These are phyloP conservation scores for Musa balbisiana DNA, from an alignment of 202 grass and related monocot genomes.

Conservation along the genomic window DNA sequence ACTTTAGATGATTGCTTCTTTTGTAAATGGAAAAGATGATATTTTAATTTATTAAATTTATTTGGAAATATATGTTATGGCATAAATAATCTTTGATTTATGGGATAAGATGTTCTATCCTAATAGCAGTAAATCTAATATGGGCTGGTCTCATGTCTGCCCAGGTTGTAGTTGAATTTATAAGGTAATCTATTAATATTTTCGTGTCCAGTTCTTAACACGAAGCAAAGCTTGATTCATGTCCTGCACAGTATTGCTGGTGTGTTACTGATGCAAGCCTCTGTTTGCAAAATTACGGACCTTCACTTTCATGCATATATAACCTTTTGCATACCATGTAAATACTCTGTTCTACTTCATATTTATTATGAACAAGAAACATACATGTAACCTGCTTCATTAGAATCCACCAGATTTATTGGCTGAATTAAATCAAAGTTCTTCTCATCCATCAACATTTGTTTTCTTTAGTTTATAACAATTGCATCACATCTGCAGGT, in stretches of 20 bases:
- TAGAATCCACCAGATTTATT: not conserved
- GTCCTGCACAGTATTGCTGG: no score
- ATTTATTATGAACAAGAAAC: no score
- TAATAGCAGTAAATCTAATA: no score
- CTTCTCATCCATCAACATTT: not conserved
- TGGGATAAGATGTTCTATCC: not conserved
- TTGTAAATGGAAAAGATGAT: not conserved
- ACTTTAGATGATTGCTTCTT: not conserved
- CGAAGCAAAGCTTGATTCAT: no score
- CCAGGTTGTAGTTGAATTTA: no score
- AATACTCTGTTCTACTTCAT: not conserved
- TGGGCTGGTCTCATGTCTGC: no score
- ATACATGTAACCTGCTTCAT: no score
- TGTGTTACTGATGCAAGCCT: no score
- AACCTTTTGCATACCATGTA: not conserved
- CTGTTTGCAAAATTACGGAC: not conserved
- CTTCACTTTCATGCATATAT: not conserved
- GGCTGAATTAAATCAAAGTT: not conserved
- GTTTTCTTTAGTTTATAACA: not conserved
- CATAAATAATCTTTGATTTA: not conserved
- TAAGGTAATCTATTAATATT: no score
- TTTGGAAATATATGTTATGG: no score
- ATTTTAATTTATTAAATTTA: not conserved
- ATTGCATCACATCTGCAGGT: not conserved
- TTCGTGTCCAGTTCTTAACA: no score